Percentiles rank a stretch among this genome's conserved stretches.
Evolutionary conservation across 257 asterid species (phyloP).

Genomic region (Jacaranda copaia): DNA sequence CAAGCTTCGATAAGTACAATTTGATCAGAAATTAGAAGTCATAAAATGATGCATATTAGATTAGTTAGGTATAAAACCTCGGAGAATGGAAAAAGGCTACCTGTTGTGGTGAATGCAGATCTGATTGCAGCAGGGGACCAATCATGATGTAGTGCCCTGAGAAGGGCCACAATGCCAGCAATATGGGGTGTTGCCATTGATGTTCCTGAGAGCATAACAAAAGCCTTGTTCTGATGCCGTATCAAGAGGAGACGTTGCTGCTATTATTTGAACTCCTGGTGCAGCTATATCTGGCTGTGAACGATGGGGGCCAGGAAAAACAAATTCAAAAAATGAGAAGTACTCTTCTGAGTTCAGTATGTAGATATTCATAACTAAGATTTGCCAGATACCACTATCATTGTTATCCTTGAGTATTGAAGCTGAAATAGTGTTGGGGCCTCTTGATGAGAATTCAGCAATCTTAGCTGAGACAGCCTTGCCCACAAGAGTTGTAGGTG

Average conservation of each 20-base stretch:
- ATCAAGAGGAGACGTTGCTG: slow-evolving; percentile 46
- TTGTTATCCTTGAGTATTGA: slow-evolving; percentile 45
- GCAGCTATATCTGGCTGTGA: slow-evolving; percentile 52
- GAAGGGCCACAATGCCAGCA: slow-evolving; percentile 54
- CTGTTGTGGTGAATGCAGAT: slow-evolving; percentile 59
- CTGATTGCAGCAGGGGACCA: slow-evolving; percentile 62
- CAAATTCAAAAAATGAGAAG: not conserved
- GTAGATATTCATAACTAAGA: not conserved
- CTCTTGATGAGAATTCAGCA: slow-evolving; percentile 54
- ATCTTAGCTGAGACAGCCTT: slow-evolving; percentile 41
- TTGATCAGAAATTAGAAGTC: not conserved
- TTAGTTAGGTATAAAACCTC: not conserved
- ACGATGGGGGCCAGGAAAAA: not conserved
- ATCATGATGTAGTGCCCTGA: slow-evolving; percentile 38
- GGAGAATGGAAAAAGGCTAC: slow-evolving; percentile 23
- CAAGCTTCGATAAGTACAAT: slow-evolving; percentile 35
- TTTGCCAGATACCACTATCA: no score
- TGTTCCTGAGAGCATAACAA: slow-evolving; percentile 52
- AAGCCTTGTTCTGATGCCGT: slow-evolving; percentile 38
- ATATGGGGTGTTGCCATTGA: slow-evolving; percentile 59
- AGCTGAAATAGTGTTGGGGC: slow-evolving; percentile 48
- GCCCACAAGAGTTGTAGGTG: slow-evolving; percentile 45
- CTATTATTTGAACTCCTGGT: slow-evolving; percentile 52
- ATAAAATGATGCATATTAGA: not conserved
- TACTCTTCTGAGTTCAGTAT: not conserved